Conservation (phyloP, 306 rosid species). For the Leucaena leucocephala region DNA sequence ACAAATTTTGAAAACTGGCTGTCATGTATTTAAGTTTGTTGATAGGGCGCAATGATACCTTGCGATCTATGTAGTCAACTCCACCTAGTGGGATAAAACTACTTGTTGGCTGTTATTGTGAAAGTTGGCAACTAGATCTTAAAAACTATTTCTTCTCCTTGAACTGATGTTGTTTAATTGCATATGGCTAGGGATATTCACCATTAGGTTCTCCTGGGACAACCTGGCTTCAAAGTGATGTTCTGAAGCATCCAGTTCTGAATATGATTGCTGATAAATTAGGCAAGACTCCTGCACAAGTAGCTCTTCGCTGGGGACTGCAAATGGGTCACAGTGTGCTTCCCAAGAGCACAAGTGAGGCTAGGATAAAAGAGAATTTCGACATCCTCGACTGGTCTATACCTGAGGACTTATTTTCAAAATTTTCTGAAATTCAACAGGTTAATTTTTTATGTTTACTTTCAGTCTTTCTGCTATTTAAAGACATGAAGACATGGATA, state of each 20-base stretch:
- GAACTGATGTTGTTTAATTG: conserved; percentile 4
- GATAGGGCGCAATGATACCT: too few species aligned
- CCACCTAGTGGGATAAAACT: too few species aligned
- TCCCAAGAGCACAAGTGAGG: conserved; percentile 63
- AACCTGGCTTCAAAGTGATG: conserved; percentile 54
- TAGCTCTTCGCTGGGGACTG: conserved; percentile 72
- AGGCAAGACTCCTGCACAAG: conserved; percentile 66
- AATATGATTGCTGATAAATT: conserved; percentile 49
- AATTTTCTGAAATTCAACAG: conserved; percentile 57
- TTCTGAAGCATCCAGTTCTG: conserved; percentile 59
- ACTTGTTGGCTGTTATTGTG: too few species aligned
- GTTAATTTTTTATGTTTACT: conserved; percentile 30
- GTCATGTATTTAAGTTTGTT: not conserved
- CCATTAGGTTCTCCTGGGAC: conserved; percentile 79
- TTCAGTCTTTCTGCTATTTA: not conserved
- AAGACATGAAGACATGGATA: not conserved
- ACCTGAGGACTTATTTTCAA: conserved; percentile 56
- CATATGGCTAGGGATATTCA: conserved; percentile 59
- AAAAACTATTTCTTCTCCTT: not conserved
- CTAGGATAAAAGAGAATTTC: conserved; percentile 62
- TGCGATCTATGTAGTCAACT: too few species aligned
- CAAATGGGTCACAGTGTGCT: conserved; percentile 68
- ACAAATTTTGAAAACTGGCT: not conserved
- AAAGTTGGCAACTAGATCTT: not conserved
- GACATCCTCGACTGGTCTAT: conserved; percentile 62